Conservation (phyloP, 371 early-diverging fungal species). For the Circinella minor region DNA sequence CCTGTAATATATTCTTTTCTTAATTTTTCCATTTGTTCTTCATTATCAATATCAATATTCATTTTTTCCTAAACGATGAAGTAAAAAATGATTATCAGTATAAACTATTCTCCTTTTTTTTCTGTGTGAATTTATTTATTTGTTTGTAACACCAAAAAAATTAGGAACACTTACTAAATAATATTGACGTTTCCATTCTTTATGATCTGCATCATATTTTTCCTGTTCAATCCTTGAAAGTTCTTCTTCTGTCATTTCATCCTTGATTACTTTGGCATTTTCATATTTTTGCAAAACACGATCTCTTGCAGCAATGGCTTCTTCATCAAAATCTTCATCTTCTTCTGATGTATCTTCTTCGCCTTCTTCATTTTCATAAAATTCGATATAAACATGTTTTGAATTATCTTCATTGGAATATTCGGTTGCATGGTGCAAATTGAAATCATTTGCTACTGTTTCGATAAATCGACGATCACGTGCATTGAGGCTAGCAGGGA, state of each 20-base stretch:
- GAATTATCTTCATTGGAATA: slow-evolving; percentile 42
- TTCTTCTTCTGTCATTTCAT: slow-evolving; percentile 46
- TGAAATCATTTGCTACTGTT: slow-evolving; percentile 66
- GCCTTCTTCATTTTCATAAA: slow-evolving; percentile 38
- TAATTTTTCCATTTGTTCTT: slow-evolving; percentile 61
- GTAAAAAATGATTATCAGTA: background rate
- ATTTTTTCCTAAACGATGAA: slow-evolving; percentile 61
- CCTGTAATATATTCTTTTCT: slow-evolving; percentile 89
- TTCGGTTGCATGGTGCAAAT: slow-evolving; percentile 53
- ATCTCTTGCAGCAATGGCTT: slow-evolving; percentile 67
- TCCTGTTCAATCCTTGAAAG: slow-evolving; percentile 58
- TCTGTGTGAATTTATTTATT: too few relatives aligned
- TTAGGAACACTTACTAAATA: slow-evolving; percentile 53
- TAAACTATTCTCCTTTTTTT: background rate
- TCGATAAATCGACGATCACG: slow-evolving; percentile 70
- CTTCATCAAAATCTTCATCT: slow-evolving; percentile 44
- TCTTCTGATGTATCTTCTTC: slow-evolving; percentile 61
- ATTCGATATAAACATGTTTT: slow-evolving; percentile 57
- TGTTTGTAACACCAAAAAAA: slow-evolving; percentile 1
- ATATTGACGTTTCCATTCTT: slow-evolving; percentile 73
- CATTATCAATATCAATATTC: slow-evolving; percentile 58
- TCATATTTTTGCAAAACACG: slow-evolving; percentile 73
- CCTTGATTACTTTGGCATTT: slow-evolving; percentile 63
- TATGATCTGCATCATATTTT: slow-evolving; percentile 57
- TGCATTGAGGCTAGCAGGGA: slow-evolving; percentile 54